Evolutionary conservation across 177 flowering plant species (phyloP).

Genomic region (Vitis hybrid): DNA sequence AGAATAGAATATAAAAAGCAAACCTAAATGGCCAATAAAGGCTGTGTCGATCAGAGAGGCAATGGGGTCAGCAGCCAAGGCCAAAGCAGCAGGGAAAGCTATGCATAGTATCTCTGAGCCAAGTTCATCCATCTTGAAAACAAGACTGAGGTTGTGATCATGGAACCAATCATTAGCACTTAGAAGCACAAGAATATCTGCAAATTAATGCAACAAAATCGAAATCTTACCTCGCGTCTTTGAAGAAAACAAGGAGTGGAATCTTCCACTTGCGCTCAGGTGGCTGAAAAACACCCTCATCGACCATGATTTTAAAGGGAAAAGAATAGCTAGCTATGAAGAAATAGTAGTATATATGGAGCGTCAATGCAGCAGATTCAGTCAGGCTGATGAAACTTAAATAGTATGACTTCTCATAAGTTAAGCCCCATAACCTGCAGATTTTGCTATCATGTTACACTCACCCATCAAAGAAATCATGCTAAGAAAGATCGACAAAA

Average conservation of each 20-base stretch:
- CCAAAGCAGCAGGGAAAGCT: conserved; percentile 89
- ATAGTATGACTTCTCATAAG: no score
- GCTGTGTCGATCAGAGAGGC: conserved; percentile 91
- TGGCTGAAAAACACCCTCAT: no score
- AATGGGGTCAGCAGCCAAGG: conserved; percentile 78
- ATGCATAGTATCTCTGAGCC: conserved; percentile 67
- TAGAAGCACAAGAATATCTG: not conserved
- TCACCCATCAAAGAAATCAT: no score
- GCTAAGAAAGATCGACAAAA: no score
- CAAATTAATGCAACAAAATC: not conserved
- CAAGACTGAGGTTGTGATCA: conserved; percentile 31
- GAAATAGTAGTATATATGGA: no score
- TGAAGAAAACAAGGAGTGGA: conserved; percentile 36
- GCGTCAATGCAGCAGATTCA: no score
- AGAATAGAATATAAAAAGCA: not conserved
- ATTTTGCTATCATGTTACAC: no score
- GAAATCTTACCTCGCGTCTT: conserved; percentile 32
- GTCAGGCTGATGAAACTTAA: no score
- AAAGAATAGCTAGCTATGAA: no score
- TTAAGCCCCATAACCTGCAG: no score
- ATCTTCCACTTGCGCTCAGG: conserved; percentile 12
- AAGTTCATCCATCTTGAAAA: conserved; percentile 68
- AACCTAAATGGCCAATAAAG: conserved; percentile 73
- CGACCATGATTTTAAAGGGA: no score
- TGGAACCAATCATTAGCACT: not conserved